Conservation (phyloP, 768 basidiomycete genomes). For the Hygrocybe punicea region DNA sequence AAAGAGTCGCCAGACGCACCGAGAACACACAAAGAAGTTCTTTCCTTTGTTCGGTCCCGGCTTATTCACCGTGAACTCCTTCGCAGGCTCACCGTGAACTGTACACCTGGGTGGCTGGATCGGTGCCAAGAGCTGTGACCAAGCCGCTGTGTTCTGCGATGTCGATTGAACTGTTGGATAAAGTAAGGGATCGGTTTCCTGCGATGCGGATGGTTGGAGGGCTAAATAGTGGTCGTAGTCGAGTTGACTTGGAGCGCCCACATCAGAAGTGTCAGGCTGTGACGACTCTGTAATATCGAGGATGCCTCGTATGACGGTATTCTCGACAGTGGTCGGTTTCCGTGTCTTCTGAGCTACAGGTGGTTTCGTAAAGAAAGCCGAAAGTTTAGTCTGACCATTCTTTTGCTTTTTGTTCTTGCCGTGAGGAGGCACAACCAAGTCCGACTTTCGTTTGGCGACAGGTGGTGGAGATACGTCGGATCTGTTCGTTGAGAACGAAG, state of each 20-base stretch:
- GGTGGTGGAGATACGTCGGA: background rate
- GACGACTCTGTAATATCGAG: background rate
- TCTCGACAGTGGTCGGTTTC: conserved; percentile 12
- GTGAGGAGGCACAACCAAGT: background rate
- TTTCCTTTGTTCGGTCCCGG: conserved; percentile 84
- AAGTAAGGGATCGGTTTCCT: conserved; percentile 22
- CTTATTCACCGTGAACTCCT: conserved; percentile 79
- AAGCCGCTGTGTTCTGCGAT: conserved; percentile 40
- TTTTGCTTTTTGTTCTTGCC: conserved; percentile 28
- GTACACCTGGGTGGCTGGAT: conserved; percentile 64
- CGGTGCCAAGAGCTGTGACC: conserved; percentile 70
- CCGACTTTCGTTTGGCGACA: background rate
- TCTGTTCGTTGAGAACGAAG: background rate
- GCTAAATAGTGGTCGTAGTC: conserved; percentile 56
- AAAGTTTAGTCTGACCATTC: conserved; percentile 40
- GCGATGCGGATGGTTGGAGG: conserved; percentile 42
- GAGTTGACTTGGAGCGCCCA: conserved; percentile 34
- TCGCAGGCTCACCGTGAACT: conserved; percentile 73
- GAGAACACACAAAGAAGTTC: conserved; percentile 76
- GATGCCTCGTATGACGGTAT: background rate
- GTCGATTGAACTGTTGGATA: conserved; percentile 9
- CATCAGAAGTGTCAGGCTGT: background rate
- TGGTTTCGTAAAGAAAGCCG: conserved; percentile 43
- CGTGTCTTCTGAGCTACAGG: conserved; percentile 10
- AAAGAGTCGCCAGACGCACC: conserved; percentile 62